Conservation (phyloP, 345 rosid genomes). For the Aurinia saxatilis region DNA sequence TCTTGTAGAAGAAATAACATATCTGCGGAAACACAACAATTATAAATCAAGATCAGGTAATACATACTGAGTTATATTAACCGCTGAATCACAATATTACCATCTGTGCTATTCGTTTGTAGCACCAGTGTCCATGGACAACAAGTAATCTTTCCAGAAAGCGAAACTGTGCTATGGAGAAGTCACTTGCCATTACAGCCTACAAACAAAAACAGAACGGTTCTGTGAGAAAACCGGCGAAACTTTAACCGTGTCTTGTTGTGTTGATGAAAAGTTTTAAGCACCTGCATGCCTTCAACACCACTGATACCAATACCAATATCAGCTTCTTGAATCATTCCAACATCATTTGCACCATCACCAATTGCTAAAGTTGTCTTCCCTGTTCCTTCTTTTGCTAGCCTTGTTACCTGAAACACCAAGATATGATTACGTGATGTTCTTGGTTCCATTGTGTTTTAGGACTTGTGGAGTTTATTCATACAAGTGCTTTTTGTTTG, state of each 20-base stretch:
- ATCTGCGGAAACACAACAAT: constrained; percentile 34
- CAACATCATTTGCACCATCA: constrained; percentile 83
- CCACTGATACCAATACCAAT: constrained; percentile 89
- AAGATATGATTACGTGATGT: not conserved
- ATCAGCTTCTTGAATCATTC: constrained; percentile 97
- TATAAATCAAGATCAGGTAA: constrained; percentile 13
- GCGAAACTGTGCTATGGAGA: constrained; percentile 67
- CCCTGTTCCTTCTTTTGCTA: constrained; percentile 64
- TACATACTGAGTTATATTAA: not conserved
- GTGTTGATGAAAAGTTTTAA: not conserved
- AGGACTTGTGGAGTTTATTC: not conserved
- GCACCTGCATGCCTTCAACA: constrained; percentile 87
- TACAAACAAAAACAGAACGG: constrained; percentile 14
- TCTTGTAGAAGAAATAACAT: constrained; percentile 72
- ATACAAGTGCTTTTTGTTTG: constrained; percentile 74
- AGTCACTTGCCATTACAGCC: constrained; percentile 93
- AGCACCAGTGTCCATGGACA: constrained; percentile 87
- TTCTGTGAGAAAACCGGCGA: not conserved
- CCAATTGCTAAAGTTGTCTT: constrained; percentile 71
- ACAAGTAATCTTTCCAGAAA: constrained; percentile 60
- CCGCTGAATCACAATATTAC: no score
- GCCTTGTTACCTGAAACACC: constrained; percentile 49
- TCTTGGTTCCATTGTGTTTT: not conserved
- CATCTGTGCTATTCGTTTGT: constrained; percentile 73
- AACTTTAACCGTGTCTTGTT: not conserved